Evolutionary conservation across 169 alveolate genomes (phyloP), one percentile per base, ranked within the genome.

Genomic region (Perkinsus chesapeaki): DNA sequence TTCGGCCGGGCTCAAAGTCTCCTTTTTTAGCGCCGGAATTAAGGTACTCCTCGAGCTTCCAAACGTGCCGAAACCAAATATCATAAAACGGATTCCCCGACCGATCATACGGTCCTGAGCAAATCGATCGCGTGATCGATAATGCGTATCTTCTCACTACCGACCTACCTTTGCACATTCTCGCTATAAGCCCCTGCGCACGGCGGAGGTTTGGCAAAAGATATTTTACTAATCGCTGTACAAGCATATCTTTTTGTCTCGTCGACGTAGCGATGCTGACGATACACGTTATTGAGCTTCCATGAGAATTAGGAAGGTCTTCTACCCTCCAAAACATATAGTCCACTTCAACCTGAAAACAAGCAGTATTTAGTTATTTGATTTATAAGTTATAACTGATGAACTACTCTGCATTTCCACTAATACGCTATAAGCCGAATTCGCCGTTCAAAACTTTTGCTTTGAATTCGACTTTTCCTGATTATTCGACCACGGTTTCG

Each of bases 51-150:
- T 60, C 82, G 36, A 60, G 82, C 27, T 60, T 60, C 82, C 82
- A 60, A 23, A 60, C 27, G 27, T 60, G 82, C 3, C 82, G 82
- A 60, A 60, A 60, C 82, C 82, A 60, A 1, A 60, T 7, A 60
- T 60, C 82, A 16, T 60, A 34, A 60, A 60, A 1, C 12, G 82
- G 82, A 23, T 60, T 60, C 82, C 82, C 82, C 31, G 82, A 60
- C 12, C 82, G 82, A 60, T 60, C 27, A 60, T 60, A 60, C 23
- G 37, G 82, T 0, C 82, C 82, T 60, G 82, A 60, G 37, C 12
- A 60, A 60, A 60, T 60, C 82, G 82, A 60, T 60, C 82, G 27
- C 82, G 82, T 60, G 82, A 60, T 60, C 82, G 82, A 60, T 60
- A 20, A 0, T 1, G 82, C 82, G 12, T 16, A 23, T 16, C 31